Conservation (phyloP, 2,329 filamentous ascomycete genomes). For the Talaromyces albobiverticillius region DNA sequence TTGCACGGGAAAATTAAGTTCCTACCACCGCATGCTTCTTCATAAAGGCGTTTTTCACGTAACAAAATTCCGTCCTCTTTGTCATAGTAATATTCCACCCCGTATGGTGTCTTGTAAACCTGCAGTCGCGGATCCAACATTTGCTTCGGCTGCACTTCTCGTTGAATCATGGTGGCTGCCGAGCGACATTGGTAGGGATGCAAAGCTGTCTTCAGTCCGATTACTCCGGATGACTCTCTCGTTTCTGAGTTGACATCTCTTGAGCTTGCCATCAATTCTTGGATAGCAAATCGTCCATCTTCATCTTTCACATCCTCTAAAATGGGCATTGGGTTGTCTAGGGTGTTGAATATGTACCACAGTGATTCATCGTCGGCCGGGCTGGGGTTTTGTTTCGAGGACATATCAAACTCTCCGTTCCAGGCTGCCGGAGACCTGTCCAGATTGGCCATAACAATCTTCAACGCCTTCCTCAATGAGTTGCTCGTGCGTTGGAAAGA, state of each 20-base stretch:
- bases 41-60: conserved; percentile 68
- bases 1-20: not conserved
- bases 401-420: conserved; percentile 26
- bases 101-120: conserved; percentile 58
- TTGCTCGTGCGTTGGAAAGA: conserved; percentile 31
- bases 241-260: conserved; percentile 13
- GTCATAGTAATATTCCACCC: conserved; percentile 67
- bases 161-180: conserved; percentile 78
- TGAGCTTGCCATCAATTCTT: conserved; percentile 28
- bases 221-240: conserved; percentile 23
- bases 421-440: conserved; percentile 40
- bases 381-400: conserved; percentile 16
- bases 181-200: conserved; percentile 79
- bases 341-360: conserved; percentile 52
- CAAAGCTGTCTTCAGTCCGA: conserved; percentile 55
- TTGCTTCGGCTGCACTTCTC: conserved; percentile 64
- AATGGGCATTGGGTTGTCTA: conserved; percentile 38
- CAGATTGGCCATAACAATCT: conserved; percentile 37
- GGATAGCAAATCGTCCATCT: conserved; percentile 36
- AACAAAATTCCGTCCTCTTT: conserved; percentile 61
- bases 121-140: conserved; percentile 73
- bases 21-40: conserved; percentile 68
- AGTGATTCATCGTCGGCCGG: conserved; percentile 41
- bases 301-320: conserved; percentile 28
- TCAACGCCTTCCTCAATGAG: conserved; percentile 34